phyloP scores from a whole-genome alignment of 257 asterid species.

The Agastache rugosa region DNA sequence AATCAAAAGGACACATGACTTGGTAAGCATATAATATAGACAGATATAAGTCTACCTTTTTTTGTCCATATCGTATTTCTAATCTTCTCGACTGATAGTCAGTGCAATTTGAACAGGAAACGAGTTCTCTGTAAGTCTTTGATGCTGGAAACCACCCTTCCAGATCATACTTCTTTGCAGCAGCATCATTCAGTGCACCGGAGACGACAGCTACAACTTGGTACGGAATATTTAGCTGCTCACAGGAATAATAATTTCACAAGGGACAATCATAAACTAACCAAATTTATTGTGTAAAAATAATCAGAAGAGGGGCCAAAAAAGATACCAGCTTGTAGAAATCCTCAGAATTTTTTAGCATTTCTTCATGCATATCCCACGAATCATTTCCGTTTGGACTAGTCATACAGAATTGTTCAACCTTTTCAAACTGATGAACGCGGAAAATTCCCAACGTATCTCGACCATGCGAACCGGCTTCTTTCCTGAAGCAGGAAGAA shows the following conservation, averaged over 20 bases:
- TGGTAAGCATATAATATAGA: no score
- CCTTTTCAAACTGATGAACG: conserved; percentile 92
- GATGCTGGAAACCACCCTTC: conserved; percentile 99
- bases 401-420: conserved; percentile 91
- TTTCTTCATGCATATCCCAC: conserved; percentile 96
- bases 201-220: conserved; percentile 85
- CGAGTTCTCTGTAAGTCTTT: conserved; percentile 77
- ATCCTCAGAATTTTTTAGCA: conserved; percentile 87
- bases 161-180: conserved; percentile 92
- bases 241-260: conserved; percentile 10
- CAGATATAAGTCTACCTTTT: conserved; percentile 56
- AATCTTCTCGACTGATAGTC: conserved; percentile 89
- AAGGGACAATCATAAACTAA: neutral
- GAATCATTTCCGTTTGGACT: conserved; percentile 82
- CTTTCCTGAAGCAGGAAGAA: conserved; percentile 92
- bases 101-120: conserved; percentile 95
- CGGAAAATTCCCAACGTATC: conserved; percentile 95
- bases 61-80: conserved; percentile 89
- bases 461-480: conserved; percentile 97
- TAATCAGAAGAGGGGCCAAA: neutral
- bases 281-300: neutral
- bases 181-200: conserved; percentile 95
- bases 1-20: neutral
- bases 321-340: conserved; percentile 72
- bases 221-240: conserved; percentile 82